Conservation (phyloP, 2,329 filamentous ascomycete species). For the Ophiostoma novo-ulmi region DNA sequence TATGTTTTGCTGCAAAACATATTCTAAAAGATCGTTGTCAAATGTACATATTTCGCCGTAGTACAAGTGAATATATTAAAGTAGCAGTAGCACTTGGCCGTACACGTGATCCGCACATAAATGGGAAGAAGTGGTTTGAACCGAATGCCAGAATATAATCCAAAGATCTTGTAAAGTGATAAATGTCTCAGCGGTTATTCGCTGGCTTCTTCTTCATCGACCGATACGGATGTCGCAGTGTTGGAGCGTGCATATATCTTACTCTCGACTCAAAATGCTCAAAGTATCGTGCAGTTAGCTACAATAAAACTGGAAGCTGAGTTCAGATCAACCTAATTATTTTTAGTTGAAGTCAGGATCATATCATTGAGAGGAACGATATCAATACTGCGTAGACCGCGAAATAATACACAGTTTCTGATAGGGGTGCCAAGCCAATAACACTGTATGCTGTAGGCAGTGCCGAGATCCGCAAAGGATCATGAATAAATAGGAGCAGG, state of each 20-base stretch:
- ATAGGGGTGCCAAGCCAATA: not conserved
- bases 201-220: not conserved
- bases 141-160: not conserved
- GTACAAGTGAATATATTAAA: not conserved
- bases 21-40: too few relatives aligned
- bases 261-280: not conserved
- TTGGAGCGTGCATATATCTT: not conserved
- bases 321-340: not conserved
- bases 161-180: not conserved
- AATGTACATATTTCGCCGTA: too few relatives aligned
- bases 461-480: constrained; percentile 7
- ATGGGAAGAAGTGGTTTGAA: too few relatives aligned
- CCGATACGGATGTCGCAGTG: not conserved
- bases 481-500: not conserved
- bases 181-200: not conserved
- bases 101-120: not conserved
- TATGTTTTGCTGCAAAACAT: too few relatives aligned
- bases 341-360: not conserved
- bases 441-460: not conserved
- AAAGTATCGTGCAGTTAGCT: not conserved
- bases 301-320: not conserved
- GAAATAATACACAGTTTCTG: not conserved
- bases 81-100: not conserved
- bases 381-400: not conserved
- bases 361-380: not conserved